phyloP scores from a whole-genome alignment of 257 asterid species.

The Ilex aquifolium region DNA sequence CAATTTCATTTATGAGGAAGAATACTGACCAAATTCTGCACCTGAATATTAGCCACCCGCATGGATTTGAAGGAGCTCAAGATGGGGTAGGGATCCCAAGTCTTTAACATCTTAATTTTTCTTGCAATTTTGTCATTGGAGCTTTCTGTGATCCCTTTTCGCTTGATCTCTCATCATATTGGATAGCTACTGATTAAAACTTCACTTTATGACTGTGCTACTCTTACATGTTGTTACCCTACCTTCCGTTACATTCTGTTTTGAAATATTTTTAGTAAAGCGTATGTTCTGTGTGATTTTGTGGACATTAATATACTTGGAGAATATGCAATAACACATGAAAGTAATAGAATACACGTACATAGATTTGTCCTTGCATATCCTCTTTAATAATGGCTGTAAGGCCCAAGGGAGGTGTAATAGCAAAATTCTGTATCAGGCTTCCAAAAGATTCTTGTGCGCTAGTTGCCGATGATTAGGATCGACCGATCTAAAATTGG shows the following conservation, averaged over 20 bases:
- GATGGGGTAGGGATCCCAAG: constrained; percentile 74
- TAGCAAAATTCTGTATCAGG: too few relatives aligned
- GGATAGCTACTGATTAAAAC: not conserved
- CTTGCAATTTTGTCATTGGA: not conserved
- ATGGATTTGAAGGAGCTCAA: constrained; percentile 97
- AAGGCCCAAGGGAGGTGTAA: too few relatives aligned
- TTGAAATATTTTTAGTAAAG: not conserved
- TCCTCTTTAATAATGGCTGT: too few relatives aligned
- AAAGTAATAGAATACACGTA: too few relatives aligned
- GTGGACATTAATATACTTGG: too few relatives aligned
- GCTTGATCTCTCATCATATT: not conserved
- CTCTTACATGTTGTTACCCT: not conserved
- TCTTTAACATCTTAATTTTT: not conserved
- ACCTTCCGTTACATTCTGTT: not conserved
- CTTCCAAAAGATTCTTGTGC: too few relatives aligned
- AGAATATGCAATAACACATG: too few relatives aligned
- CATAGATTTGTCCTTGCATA: too few relatives aligned
- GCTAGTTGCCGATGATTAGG: too few relatives aligned
- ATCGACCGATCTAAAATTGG: too few relatives aligned
- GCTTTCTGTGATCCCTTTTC: not conserved
- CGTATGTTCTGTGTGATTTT: too few relatives aligned
- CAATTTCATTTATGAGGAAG: not conserved
- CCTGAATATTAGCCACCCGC: constrained; percentile 66
- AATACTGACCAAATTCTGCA: constrained; percentile 14
- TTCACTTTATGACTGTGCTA: not conserved